These are phyloP conservation scores for Tulasnella calospora DNA, from an alignment of 768 basidiomycete species.

Conservation along the genomic window DNA sequence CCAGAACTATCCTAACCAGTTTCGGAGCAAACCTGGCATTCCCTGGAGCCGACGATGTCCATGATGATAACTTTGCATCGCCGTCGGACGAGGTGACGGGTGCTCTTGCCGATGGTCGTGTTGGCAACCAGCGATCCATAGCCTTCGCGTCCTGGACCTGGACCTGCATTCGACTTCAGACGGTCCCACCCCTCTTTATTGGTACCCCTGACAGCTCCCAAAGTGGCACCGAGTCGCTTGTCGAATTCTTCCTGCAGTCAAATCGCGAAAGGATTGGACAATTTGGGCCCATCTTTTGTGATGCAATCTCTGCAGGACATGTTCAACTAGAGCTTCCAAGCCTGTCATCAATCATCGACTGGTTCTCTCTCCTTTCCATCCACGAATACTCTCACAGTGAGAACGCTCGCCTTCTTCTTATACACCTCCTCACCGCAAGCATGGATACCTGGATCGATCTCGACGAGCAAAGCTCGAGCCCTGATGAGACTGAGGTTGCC, in stretches of 20 bases:
- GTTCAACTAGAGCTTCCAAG: slow-evolving; percentile 43
- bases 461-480: slow-evolving; percentile 28
- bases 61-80: slow-evolving; percentile 17
- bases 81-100: background rate
- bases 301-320: slow-evolving; percentile 53
- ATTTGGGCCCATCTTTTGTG: slow-evolving; percentile 53
- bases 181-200: background rate
- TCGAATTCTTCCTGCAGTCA: slow-evolving; percentile 9
- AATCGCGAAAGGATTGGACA: slow-evolving; percentile 54
- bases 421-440: slow-evolving; percentile 64
- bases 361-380: slow-evolving; percentile 49
- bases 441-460: slow-evolving; percentile 50
- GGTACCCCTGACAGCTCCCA: background rate
- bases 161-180: slow-evolving; percentile 8
- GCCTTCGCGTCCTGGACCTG: background rate
- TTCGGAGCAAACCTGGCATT: slow-evolving; percentile 1
- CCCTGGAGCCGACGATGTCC: background rate
- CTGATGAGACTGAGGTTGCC: slow-evolving; percentile 39
- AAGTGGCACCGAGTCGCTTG: background rate
- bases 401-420: slow-evolving; percentile 47
- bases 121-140: slow-evolving; percentile 1
- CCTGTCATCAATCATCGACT: slow-evolving; percentile 51
- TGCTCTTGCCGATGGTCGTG: background rate
- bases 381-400: slow-evolving; percentile 50
- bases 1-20: background rate